A percentile compares a stretch with the other conserved stretches of the same genome.
These are phyloP conservation scores for Globisporangium apiculatum DNA, from an alignment of 352 stramenopile genomes.

Conservation along the genomic window DNA sequence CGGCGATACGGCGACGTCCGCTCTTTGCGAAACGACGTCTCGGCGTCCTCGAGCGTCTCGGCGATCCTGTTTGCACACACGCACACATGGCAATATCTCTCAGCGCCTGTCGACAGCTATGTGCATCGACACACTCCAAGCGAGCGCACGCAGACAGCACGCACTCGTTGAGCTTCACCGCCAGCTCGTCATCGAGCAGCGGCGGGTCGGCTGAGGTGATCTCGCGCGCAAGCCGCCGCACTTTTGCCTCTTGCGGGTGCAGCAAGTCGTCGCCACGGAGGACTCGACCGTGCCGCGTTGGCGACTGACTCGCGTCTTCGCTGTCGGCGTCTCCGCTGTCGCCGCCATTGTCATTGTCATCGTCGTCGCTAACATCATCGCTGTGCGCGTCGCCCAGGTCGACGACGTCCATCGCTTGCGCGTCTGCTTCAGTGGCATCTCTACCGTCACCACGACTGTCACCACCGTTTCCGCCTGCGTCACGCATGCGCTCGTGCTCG, in stretches of 20 bases:
- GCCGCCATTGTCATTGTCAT: not conserved
- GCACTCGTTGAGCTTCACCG: conserved; percentile 71
- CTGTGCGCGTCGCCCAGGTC: not conserved
- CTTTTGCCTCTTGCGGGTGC: conserved; percentile 46
- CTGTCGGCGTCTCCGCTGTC: conserved; percentile 7
- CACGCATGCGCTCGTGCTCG: not conserved
- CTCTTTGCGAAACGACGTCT: conserved; percentile 72
- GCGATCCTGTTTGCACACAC: conserved; percentile 38
- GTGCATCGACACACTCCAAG: no score
- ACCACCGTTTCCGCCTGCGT: no score
- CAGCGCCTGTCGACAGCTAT: no score
- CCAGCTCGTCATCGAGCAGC: conserved; percentile 55
- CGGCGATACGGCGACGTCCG: conserved; percentile 59
- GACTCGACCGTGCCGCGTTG: conserved; percentile 18
- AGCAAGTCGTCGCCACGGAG: conserved; percentile 34
- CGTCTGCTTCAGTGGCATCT: no score
- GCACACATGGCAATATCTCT: not conserved
- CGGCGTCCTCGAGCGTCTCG: conserved; percentile 69
- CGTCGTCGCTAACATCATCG: not conserved
- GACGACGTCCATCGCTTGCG: not conserved
- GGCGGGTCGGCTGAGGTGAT: conserved; percentile 35
- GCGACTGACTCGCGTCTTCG: conserved; percentile 5
- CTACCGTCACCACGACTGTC: no score
- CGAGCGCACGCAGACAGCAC: conserved; percentile 6
- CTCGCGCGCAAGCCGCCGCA: conserved; percentile 63